These are phyloP conservation scores for Catenaria anguillulae DNA, from an alignment of 371 early-diverging fungal species.

Conservation along the genomic window DNA sequence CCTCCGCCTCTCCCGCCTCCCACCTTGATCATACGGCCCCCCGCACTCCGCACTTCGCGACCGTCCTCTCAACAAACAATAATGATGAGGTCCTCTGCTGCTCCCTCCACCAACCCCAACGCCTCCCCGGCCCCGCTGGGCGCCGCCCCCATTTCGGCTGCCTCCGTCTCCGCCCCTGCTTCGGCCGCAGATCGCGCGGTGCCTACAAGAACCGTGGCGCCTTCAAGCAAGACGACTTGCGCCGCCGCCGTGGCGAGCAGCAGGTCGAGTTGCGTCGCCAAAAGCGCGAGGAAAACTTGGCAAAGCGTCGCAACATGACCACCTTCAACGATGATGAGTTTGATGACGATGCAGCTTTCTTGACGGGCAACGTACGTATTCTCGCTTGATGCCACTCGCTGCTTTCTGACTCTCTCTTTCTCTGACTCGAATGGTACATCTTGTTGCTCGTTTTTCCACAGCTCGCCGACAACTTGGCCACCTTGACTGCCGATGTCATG, in stretches of 20 bases:
- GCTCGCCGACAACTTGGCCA: slow-evolving; percentile 47
- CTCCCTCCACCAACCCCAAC: too few species aligned
- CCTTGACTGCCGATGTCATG: slow-evolving; percentile 58
- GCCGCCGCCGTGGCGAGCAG: slow-evolving; percentile 82
- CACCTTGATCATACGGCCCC: too few species aligned
- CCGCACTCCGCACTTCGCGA: too few species aligned
- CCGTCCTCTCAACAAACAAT: too few species aligned
- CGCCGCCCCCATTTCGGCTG: not conserved
- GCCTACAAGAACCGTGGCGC: slow-evolving; percentile 67
- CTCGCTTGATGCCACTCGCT: too few species aligned
- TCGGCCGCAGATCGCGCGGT: slow-evolving; percentile 2
- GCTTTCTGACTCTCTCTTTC: not conserved
- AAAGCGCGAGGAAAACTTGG: slow-evolving; percentile 84
- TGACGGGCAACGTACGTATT: too few species aligned
- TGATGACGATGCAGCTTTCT: slow-evolving; percentile 40
- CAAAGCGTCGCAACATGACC: slow-evolving; percentile 79
- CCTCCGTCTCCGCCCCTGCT: not conserved
- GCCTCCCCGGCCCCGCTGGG: not conserved
- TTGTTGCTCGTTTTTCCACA: slow-evolving; percentile 6
- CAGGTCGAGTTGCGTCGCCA: slow-evolving; percentile 89
- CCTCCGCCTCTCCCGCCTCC: too few species aligned
- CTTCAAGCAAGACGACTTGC: slow-evolving; percentile 79
- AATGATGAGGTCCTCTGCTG: too few species aligned
- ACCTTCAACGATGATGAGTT: slow-evolving; percentile 63
- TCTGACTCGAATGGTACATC: not conserved